A percentile compares a stretch with the other conserved stretches of the same genome.
phyloP scores from a whole-genome alignment of 805 yeast species.

The Pichia heedii region DNA sequence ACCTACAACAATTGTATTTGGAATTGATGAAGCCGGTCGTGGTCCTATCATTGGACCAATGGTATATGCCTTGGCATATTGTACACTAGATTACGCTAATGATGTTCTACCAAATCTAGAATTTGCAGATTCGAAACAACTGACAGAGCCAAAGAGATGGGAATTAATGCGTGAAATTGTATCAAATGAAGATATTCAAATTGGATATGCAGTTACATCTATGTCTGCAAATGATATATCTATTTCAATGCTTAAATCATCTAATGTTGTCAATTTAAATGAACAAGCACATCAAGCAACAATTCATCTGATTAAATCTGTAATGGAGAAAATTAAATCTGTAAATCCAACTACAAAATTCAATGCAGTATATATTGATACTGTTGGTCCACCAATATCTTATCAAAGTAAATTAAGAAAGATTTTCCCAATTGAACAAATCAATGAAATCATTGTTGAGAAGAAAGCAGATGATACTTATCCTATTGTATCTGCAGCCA shows the following conservation, averaged over 20 bases:
- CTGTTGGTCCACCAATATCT: constrained; percentile 90
- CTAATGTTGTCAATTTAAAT: constrained; percentile 58
- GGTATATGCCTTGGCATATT: constrained; percentile 90
- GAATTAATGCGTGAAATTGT: constrained; percentile 47
- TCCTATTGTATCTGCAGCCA: constrained; percentile 91
- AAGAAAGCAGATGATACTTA: constrained; percentile 91
- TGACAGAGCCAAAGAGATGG: constrained; percentile 64
- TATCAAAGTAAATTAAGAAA: constrained; percentile 68
- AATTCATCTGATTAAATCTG: constrained; percentile 61
- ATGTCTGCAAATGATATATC: constrained; percentile 85
- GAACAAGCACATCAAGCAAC: constrained; percentile 97
- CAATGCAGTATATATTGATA: constrained; percentile 76
- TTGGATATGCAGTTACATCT: constrained; percentile 84
- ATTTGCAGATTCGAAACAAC: constrained; percentile 88
- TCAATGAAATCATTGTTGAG: constrained; percentile 59
- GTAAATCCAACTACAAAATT: constrained; percentile 44
- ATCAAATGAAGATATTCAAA: constrained; percentile 42
- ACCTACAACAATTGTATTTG: constrained; percentile 36
- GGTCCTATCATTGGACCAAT: constrained; percentile 98
- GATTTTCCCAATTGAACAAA: constrained; percentile 52
- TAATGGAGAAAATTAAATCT: constrained; percentile 34
- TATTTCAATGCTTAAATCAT: constrained; percentile 69
- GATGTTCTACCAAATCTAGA: constrained; percentile 49
- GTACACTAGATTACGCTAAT: constrained; percentile 43
- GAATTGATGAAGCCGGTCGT: constrained; percentile 98